phyloP scores from a whole-genome alignment of 306 rosid species.

The Medicago ruthenica region DNA sequence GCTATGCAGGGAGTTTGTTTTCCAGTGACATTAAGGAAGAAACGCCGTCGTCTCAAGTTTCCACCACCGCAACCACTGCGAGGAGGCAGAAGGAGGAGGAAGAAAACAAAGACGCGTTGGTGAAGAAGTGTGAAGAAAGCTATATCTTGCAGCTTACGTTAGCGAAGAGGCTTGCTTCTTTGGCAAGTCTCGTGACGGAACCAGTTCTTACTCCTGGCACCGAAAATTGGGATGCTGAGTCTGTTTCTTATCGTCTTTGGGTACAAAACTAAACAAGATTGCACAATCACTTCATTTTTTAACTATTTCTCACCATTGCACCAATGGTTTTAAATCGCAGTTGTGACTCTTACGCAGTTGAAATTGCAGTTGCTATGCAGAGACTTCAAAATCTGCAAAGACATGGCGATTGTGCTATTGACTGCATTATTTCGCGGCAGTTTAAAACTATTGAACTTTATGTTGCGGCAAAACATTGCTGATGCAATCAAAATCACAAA shows the following conservation, averaged over 20 bases:
- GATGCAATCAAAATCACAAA: not conserved
- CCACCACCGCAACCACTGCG: constrained; percentile 27
- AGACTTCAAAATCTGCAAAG: too few relatives aligned
- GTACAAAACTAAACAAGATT: constrained; percentile 44
- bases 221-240: constrained; percentile 67
- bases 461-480: not conserved
- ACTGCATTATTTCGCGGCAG: too few relatives aligned
- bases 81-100: constrained; percentile 46
- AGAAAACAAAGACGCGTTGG: constrained; percentile 43
- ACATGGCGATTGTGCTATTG: too few relatives aligned
- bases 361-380: not conserved
- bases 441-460: too few relatives aligned
- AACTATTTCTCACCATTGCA: not conserved
- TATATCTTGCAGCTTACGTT: constrained; percentile 64
- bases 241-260: constrained; percentile 95
- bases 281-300: not conserved
- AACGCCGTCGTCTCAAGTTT: constrained; percentile 49
- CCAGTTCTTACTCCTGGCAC: constrained; percentile 56
- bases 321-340: not conserved
- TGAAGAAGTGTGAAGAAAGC: constrained; percentile 60
- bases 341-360: not conserved
- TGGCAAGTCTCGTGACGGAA: constrained; percentile 68
- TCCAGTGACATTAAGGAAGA: constrained; percentile 65
- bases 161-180: constrained; percentile 67
- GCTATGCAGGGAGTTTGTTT: constrained; percentile 89